These are phyloP conservation scores for Plasmopara viticola DNA, from an alignment of 352 stramenopile genomes.

Conservation along the genomic window DNA sequence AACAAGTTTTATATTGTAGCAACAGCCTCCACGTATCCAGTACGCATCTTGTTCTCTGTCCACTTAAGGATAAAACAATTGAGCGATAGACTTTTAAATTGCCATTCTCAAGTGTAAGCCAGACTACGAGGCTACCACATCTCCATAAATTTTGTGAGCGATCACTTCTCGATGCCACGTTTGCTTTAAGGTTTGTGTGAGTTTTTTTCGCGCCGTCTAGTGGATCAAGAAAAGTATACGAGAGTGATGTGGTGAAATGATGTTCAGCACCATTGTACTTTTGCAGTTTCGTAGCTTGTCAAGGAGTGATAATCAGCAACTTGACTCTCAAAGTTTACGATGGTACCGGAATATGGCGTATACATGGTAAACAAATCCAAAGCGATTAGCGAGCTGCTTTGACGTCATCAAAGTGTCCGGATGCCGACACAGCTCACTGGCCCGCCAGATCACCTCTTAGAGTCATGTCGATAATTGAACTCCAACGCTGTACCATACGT, in stretches of 20 bases:
- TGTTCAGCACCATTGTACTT: background rate
- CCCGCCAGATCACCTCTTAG: too few relatives aligned
- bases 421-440: constrained; percentile 37
- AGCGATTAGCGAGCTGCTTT: constrained; percentile 46
- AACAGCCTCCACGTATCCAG: too few relatives aligned
- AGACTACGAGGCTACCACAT: constrained; percentile 21
- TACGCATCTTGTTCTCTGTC: constrained; percentile 16
- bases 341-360: too few relatives aligned
- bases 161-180: constrained; percentile 1
- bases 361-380: too few relatives aligned
- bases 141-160: constrained; percentile 10
- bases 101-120: constrained; percentile 24
- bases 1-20: constrained; percentile 22
- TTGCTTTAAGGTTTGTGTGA: background rate
- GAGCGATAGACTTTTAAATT: constrained; percentile 26
- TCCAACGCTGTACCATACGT: too few relatives aligned
- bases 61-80: constrained; percentile 17
- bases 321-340: constrained; percentile 31
- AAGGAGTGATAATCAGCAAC: constrained; percentile 5
- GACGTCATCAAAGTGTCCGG: constrained; percentile 30
- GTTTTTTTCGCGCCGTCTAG: constrained; percentile 4
- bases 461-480: too few relatives aligned
- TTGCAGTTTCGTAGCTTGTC: constrained; percentile 1
- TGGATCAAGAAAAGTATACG: constrained; percentile 24
- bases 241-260: constrained; percentile 6